phyloP scores from a whole-genome alignment of 129 eudicot genomes.

The Logfia minima region DNA sequence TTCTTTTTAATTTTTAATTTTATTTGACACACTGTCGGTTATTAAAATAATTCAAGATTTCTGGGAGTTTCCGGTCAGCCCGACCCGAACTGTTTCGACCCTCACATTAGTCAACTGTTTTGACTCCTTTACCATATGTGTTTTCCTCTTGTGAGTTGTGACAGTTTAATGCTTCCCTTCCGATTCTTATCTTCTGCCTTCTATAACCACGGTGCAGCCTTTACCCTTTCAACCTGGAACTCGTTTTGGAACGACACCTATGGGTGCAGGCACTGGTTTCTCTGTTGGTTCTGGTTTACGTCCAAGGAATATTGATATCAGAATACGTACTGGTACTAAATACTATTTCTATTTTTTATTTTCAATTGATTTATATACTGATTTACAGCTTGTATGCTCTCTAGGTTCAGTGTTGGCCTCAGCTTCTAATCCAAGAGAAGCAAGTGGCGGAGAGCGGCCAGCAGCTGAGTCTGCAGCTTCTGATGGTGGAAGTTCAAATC shows the following conservation, averaged over 20 bases:
- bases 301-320: conserved; percentile 82
- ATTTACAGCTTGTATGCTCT: background rate
- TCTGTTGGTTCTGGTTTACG: conserved; percentile 53
- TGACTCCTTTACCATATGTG: background rate
- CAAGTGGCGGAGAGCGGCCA: conserved; percentile 41
- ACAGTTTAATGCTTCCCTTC: background rate
- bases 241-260: conserved; percentile 59
- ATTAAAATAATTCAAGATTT: background rate
- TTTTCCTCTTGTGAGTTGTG: background rate
- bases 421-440: conserved; percentile 53
- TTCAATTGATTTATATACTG: background rate
- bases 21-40: background rate
- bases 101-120: background rate
- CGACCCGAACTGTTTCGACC: background rate
- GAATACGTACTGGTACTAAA: conserved; percentile 68
- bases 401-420: conserved; percentile 50
- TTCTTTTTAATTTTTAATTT: background rate
- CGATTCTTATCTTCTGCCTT: conserved; percentile 4
- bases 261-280: conserved; percentile 41
- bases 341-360: background rate
- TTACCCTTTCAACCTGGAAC: conserved; percentile 75
- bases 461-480: conserved; percentile 41
- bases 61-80: background rate
- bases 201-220: conserved; percentile 47
- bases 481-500: conserved; percentile 35